Evolutionary conservation across 1,284 basidiomycete genomes (phyloP), one percentile per base, ranked within the genome.

Genomic region (Volvariella surrecta): DNA sequence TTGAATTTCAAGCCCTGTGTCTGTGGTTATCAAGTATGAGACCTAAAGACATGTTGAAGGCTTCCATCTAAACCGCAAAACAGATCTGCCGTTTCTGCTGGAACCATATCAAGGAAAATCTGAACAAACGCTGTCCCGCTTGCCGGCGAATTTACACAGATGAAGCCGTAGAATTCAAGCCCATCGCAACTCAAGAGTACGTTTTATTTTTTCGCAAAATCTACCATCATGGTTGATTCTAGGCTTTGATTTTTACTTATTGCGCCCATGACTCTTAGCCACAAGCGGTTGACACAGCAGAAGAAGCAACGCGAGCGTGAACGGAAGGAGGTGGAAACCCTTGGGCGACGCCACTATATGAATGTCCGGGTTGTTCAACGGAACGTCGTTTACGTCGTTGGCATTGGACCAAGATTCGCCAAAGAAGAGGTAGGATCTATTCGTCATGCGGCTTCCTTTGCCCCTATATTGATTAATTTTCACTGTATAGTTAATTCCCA

Each of bases 21-120:
- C 44, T 99, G 96, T 67, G 96, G 96, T 52, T 96, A 99, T 68
- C 94, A 97, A 76, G 94, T 89, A 60, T 56, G 68, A 42, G 50
- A 37, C 19, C 28, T 20, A 20, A 41, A 21, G 37, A 8, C 18
- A 48, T 32, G 18, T 43, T 15, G 32, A 39, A 50, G 6, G 15
- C 53, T 44, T 50, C n/a, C n/a, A 42, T 21, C 39, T 40, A 40
- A 13, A 34, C n/a, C 16, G 48, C 48, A 32, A 7, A 24, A 22
- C 53, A 98, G 93, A 94, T 99, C 55, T 99, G 96, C 63, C 89
- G 94, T 48, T 99, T 99, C 70, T 99, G 96, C 65, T 99, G 94
- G 83, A 91, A 98, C 67, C 93, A 98, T 67, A 95, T 97, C 76
- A 88, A 90, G 71, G 80, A 92, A 69, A 89, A 96, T 66, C 72